Base-by-base conservation (phyloP, 805 yeast genomes). In the Spathaspora sp. region DNA sequence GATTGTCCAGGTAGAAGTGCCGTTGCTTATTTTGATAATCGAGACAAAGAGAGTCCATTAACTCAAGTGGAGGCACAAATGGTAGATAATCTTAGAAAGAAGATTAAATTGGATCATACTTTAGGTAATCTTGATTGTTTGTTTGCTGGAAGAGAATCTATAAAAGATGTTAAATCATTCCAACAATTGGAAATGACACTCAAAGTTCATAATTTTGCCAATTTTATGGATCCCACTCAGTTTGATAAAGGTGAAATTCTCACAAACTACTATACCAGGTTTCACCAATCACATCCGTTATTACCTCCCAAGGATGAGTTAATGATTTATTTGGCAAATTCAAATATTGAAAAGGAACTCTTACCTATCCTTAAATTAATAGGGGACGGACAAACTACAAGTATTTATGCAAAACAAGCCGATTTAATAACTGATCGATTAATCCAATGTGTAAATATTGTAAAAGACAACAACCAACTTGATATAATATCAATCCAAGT, bases 401-500 rank as follows among this genome's bases (percentile, higher is more conserved):
- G 43, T 16, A 50, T 51, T 11, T 60, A 58, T 48, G 47, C 55
- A n/a, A 52, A 50, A 20, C 48, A 55, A 31, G 44, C 49, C 12
- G 49, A 53, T 19, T 42, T 55, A 26, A 52, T 60, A 6, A 49
- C 60, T 3, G 64, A 60, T 45, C 47, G 60, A 42, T 31, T 60
- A 11, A 49, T 51, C n/a, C 64, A 60, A 53, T 58, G 60, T 42
- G 48, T 58, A 12, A 51, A 55, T 20, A 29, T 56, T 14, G 48
- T 61, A 26, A 57, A 53, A 43, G 17, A 43, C 9, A 51, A 55
- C 17, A 32, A 50, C 6, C 19, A 12, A 17, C 67, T 68, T 42
- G 84, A 79, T 60, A 61, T 79, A 5, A 58, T 78, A 2, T 60
- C 79, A 0, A 52, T 79, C 18, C 83, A 79, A 53, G 57, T 75